A percentile compares a stretch with the other conserved stretches of the same genome.
phyloP scores from a whole-genome alignment of 2,329 filamentous ascomycete species.

The Exserohilum rostratum region DNA sequence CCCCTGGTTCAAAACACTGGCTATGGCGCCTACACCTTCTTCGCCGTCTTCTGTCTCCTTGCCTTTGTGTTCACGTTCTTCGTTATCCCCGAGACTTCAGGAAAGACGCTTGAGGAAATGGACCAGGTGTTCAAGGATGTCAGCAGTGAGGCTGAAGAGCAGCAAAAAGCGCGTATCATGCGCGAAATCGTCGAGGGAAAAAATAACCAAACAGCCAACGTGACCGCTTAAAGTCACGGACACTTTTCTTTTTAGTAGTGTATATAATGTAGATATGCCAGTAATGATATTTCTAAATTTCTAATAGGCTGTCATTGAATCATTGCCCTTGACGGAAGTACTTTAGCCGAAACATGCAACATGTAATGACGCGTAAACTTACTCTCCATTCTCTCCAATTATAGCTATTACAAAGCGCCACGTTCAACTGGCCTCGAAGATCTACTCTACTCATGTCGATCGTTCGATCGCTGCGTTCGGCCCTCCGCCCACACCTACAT shows the following conservation, averaged over 20 bases:
- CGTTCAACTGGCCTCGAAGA: no score
- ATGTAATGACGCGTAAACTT: no score
- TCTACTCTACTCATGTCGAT: no score
- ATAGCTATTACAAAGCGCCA: no score
- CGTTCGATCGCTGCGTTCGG: no score
- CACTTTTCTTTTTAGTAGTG: background rate
- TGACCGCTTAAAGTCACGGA: background rate
- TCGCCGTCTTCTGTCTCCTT: constrained; percentile 45
- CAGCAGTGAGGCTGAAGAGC: constrained; percentile 44
- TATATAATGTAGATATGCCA: background rate
- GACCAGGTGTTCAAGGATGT: constrained; percentile 48
- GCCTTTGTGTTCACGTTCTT: constrained; percentile 45
- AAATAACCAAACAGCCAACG: background rate
- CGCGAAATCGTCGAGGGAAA: constrained; percentile 34
- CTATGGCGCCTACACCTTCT: constrained; percentile 51
- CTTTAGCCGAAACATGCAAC: no score
- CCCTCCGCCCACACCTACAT: no score
- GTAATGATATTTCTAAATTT: background rate
- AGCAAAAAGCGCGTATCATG: constrained; percentile 40
- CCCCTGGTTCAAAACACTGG: constrained; percentile 65
- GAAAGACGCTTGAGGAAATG: constrained; percentile 46
- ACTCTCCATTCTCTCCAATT: no score
- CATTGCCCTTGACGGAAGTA: no score
- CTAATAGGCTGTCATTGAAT: background rate
- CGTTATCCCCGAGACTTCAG: constrained; percentile 45